Percentiles rank a stretch among this genome's conserved stretches.
These are phyloP conservation scores for Hyaloscypha variabilis DNA, from an alignment of 495 filamentous ascomycete genomes.

Conservation along the genomic window DNA sequence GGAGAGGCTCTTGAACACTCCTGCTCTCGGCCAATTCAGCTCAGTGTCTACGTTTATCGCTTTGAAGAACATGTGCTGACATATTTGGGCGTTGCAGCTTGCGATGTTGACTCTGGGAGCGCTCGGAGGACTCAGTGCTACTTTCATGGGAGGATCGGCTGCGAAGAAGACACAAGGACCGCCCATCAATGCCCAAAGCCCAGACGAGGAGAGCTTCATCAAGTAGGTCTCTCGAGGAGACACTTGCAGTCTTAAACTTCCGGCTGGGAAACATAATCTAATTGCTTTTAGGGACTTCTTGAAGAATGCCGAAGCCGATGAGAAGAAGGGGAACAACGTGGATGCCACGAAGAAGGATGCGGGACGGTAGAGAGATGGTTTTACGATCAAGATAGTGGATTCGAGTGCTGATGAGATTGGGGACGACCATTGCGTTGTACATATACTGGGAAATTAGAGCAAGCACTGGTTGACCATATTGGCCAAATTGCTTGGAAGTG, in stretches of 20 bases:
- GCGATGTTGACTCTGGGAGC: conserved; percentile 79
- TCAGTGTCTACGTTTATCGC: neutral
- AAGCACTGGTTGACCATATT: conserved; percentile 18
- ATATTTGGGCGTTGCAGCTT: conserved; percentile 58
- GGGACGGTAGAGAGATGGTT: conserved; percentile 46
- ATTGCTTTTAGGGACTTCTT: conserved; percentile 70
- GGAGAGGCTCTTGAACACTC: conserved; percentile 11
- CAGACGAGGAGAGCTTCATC: conserved; percentile 97
- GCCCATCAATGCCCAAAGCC: conserved; percentile 82
- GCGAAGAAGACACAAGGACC: conserved; percentile 62
- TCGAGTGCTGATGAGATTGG: neutral
- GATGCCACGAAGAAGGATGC: conserved; percentile 69
- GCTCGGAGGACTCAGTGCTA: conserved; percentile 58
- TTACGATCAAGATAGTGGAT: neutral
- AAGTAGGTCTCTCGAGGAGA: conserved; percentile 62
- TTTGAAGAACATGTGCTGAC: conserved; percentile 21
- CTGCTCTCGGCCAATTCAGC: neutral
- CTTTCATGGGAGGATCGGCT: conserved; percentile 62
- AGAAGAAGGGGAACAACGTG: conserved; percentile 62
- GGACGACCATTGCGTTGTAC: conserved; percentile 18
- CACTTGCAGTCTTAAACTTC: neutral
- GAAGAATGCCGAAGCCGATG: conserved; percentile 68
- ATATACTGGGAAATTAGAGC: conserved; percentile 20
- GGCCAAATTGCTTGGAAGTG: neutral
- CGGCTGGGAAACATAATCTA: conserved; percentile 27